Base-by-base conservation (phyloP, 805 yeast species). In the Brettanomyces custersianus region DNA sequence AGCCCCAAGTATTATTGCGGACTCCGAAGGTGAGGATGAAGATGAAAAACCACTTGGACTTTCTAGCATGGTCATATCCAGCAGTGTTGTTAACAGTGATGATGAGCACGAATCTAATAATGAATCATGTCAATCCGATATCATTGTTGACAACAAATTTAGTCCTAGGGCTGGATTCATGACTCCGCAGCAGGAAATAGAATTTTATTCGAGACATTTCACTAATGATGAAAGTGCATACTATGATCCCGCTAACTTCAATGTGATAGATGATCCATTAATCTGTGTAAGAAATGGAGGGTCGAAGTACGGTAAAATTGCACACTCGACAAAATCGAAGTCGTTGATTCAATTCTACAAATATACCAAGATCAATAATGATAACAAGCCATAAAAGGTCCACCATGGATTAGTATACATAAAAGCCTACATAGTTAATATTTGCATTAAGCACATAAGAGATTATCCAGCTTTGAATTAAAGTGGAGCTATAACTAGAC, bases 111-210 rank as follows among this genome's bases (percentile, higher is more conserved):
- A n/a, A n/a, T n/a, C n/a, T n/a, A n/a, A n/a, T n/a, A n/a, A n/a
- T n/a, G n/a, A n/a, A n/a, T n/a, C n/a, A n/a, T n/a, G n/a, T n/a
- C n/a, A n/a, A n/a, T n/a, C n/a, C 5, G 61, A 58, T 22, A 41
- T 40, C 4, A 22, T 53, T 0, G 56, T 42, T 38, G 33, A 47
- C 11, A 45, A 40, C 34, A 18, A 31, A 7, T 59, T 60, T 38
- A 37, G 38, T 9, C 40, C 45, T 0, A 39, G 42, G 4, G 71
- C 60, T 13, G 77, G 75, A 0, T 51, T 61, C n/a, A 55, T 71
- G 33, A 52, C 55, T 2, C 49, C 61, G 4, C 52, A 54, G 6
- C 60, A 70, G 34, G 55, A 55, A 35, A 44, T 52, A 30, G 68
- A 65, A 21, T 59, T 71, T 17, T 68, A 65, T 46, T 55, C 68